These are phyloP conservation scores for Phlebiopsis flavidoalba DNA, from an alignment of 768 basidiomycete species.

Conservation along the genomic window DNA sequence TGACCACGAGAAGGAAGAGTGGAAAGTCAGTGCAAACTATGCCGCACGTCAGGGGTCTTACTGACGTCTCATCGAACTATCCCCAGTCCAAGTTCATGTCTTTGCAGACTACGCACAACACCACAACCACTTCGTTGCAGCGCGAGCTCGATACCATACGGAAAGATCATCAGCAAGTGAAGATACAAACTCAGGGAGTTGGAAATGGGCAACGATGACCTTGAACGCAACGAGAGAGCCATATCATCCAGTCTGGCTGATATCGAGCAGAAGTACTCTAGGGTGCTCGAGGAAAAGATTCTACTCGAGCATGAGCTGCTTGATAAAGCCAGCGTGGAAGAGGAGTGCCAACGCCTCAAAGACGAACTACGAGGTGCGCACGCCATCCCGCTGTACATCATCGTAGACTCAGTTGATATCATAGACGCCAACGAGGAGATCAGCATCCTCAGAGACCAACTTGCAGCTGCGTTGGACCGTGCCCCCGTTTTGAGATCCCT, in stretches of 20 bases:
- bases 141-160: conserved; percentile 83
- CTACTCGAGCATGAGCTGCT: conserved; percentile 93
- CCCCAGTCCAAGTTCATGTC: conserved; percentile 76
- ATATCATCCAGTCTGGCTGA: conserved; percentile 79
- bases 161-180: conserved; percentile 64
- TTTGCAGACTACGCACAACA: conserved; percentile 86
- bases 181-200: conserved; percentile 79
- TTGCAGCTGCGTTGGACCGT: conserved; percentile 36
- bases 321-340: conserved; percentile 85
- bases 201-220: conserved; percentile 97
- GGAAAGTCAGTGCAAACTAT: conserved; percentile 65
- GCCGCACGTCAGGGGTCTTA: neutral
- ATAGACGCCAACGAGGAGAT: conserved; percentile 84
- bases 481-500: conserved; percentile 20
- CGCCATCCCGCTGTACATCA: conserved; percentile 3
- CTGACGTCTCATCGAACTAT: neutral
- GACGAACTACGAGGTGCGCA: conserved; percentile 86
- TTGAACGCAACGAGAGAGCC: conserved; percentile 91
- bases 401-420: conserved; percentile 5
- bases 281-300: conserved; percentile 94
- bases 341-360: conserved; percentile 83
- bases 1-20: conserved; percentile 78
- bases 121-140: conserved; percentile 85
- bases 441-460: conserved; percentile 74
- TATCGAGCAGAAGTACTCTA: conserved; percentile 84